Conservation (phyloP, 2,329 filamentous ascomycete genomes). For the Aspergillus sp. region DNA sequence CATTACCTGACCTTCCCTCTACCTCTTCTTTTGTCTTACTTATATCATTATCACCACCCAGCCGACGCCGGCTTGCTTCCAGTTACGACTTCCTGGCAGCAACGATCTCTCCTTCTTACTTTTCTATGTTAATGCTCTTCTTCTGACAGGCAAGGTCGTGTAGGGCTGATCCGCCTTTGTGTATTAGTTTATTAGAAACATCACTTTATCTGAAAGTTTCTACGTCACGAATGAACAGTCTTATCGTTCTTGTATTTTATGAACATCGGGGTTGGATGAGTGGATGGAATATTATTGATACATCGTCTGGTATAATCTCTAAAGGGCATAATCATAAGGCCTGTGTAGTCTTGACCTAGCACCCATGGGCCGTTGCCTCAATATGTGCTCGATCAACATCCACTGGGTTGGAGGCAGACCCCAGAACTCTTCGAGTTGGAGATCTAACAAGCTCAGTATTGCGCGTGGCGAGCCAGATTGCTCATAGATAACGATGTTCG, state of each 20-base stretch:
- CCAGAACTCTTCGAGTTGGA: too few species aligned
- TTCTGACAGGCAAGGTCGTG: conserved; percentile 16
- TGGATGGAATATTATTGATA: too few species aligned
- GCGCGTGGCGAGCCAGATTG: too few species aligned
- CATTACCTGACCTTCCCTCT: conserved; percentile 11
- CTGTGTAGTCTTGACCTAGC: too few species aligned
- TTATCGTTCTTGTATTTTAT: background rate
- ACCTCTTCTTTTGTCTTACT: background rate
- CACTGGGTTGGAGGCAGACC: too few species aligned
- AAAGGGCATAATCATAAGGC: too few species aligned
- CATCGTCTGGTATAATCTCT: too few species aligned
- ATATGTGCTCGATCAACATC: too few species aligned
- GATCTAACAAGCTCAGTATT: too few species aligned
- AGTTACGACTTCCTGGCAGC: conserved; percentile 22
- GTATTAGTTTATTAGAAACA: conserved; percentile 23
- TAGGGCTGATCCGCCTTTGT: conserved; percentile 18
- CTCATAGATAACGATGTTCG: too few species aligned
- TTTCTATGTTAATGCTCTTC: conserved; percentile 17
- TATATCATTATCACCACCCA: conserved; percentile 7
- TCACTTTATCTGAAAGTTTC: conserved; percentile 13
- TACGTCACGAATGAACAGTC: conserved; percentile 18
- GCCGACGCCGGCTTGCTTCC: conserved; percentile 5
- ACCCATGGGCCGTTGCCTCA: too few species aligned
- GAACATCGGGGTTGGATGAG: too few species aligned
- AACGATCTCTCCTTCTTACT: conserved; percentile 5